A percentile compares a stretch with the other conserved stretches of the same genome.
Evolutionary conservation across 1,284 basidiomycete genomes (phyloP).

Genomic region (Tetrapyrgos nigripes): DNA sequence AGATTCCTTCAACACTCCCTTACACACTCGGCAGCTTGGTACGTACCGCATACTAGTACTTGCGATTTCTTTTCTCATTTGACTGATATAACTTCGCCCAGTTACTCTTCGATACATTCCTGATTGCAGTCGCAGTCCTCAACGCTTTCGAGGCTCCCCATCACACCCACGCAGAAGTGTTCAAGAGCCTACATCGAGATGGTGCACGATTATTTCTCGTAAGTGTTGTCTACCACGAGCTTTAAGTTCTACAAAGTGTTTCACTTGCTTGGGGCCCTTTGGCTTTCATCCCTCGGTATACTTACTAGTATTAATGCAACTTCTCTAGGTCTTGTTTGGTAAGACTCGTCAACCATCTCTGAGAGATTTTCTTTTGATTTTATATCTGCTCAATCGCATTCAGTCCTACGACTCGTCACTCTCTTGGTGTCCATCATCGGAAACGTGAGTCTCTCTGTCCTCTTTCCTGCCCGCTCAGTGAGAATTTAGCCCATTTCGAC

Average conservation of each 20-base stretch:
- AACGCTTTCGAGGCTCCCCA: conserved; percentile 13
- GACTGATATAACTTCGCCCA: neutral
- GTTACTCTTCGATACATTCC: conserved; percentile 9
- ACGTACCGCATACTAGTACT: neutral
- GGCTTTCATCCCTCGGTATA: neutral
- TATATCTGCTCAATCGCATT: neutral
- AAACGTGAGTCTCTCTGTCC: neutral
- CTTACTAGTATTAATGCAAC: neutral
- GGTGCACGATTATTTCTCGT: conserved; percentile 11
- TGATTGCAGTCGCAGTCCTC: conserved; percentile 4
- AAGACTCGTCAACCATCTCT: neutral
- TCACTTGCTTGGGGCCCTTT: neutral
- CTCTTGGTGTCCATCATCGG: conserved; percentile 4
- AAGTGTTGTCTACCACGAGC: neutral
- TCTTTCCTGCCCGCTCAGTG: too few relatives aligned
- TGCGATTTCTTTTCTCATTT: neutral
- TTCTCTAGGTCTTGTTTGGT: neutral
- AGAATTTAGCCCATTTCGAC: too few relatives aligned
- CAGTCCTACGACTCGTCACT: neutral
- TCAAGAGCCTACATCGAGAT: conserved; percentile 11
- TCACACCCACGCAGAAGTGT: conserved; percentile 5
- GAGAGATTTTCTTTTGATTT: neutral
- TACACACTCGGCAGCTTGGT: conserved; percentile 10
- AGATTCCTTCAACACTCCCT: conserved; percentile 5
- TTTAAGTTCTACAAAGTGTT: neutral